These are phyloP conservation scores for Pichia cabralensis DNA, from an alignment of 805 yeast species.

Conservation along the genomic window DNA sequence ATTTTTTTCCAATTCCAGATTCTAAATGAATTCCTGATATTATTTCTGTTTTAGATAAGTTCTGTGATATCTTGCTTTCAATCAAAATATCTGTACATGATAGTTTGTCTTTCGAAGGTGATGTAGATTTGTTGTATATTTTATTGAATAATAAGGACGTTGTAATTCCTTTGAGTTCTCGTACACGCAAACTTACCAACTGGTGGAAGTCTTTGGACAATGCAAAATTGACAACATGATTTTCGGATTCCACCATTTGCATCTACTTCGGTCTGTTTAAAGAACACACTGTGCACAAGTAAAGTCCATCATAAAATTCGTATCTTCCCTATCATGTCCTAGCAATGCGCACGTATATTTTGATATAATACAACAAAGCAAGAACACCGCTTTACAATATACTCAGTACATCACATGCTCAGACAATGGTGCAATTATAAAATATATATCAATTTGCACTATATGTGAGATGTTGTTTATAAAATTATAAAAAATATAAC, in stretches of 20 bases:
- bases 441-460: no score
- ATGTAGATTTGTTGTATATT: not conserved
- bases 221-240: conserved; percentile 33
- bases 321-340: no score
- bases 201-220: conserved; percentile 44
- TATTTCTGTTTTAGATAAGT: conserved; percentile 4
- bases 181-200: conserved; percentile 39
- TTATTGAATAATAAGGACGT: conserved; percentile 3
- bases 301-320: no score
- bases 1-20: conserved; percentile 30
- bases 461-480: no score
- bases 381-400: no score
- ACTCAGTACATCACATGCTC: no score
- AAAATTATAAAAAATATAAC: no score
- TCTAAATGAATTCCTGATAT: conserved; percentile 9
- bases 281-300: no score
- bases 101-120: not conserved
- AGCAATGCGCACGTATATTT: no score
- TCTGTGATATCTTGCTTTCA: conserved; percentile 13
- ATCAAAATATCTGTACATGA: conserved; percentile 10
- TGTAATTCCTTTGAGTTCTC: conserved; percentile 11
- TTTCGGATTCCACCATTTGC: not conserved
- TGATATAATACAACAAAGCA: no score
- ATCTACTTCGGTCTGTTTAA: no score
- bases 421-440: no score